Evolutionary conservation across 1,284 basidiomycete genomes (phyloP).

Genomic region (Flammula alnicola): DNA sequence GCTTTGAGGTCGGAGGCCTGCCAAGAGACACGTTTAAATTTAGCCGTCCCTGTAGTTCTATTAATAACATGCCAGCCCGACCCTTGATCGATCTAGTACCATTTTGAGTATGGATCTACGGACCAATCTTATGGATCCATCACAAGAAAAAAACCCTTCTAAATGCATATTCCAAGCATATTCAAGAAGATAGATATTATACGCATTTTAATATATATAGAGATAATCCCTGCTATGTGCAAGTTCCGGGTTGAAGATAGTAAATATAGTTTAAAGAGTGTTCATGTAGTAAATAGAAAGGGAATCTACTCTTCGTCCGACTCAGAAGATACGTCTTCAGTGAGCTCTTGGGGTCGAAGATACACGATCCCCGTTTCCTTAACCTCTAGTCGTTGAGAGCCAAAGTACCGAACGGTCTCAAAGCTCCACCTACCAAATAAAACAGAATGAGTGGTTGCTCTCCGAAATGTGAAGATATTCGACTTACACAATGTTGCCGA

Average conservation of each 20-base stretch:
- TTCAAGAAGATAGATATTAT: conserved; percentile 1
- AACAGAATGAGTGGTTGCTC: conserved; percentile 23
- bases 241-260: conserved; percentile 15
- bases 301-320: conserved; percentile 41
- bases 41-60: conserved; percentile 22
- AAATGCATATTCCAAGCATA: neutral
- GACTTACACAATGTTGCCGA: conserved; percentile 52
- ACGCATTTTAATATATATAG: conserved; percentile 6
- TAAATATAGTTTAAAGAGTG: conserved; percentile 3
- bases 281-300: conserved; percentile 5
- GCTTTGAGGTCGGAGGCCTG: conserved; percentile 4
- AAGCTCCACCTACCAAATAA: conserved; percentile 55
- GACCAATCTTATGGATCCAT: conserved; percentile 21
- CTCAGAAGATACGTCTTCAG: conserved; percentile 36
- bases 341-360: conserved; percentile 39
- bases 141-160: neutral
- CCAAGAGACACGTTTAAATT: conserved; percentile 18
- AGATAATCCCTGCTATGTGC: conserved; percentile 8
- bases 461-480: conserved; percentile 7
- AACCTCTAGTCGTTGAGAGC: conserved; percentile 48
- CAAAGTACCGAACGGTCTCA: conserved; percentile 62
- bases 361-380: conserved; percentile 50
- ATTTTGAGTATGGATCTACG: conserved; percentile 25
- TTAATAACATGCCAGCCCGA: conserved; percentile 16
- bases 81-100: conserved; percentile 24